phyloP scores from a whole-genome alignment of 2,329 filamentous ascomycete species.

The Epichloe elymi region DNA sequence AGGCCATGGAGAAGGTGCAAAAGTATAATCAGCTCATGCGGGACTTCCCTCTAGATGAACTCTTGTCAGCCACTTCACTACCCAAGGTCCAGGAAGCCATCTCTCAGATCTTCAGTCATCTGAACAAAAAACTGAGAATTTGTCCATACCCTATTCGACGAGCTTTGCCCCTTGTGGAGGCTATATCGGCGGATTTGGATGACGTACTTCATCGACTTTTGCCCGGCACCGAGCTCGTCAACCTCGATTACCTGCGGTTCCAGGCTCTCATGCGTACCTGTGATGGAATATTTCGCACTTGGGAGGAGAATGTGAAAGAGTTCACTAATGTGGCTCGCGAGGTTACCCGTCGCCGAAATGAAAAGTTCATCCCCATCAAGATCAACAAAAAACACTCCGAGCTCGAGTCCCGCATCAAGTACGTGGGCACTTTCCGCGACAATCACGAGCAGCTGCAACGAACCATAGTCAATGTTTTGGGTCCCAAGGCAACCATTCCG shows the following conservation, averaged over 20 bases:
- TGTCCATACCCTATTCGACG: constrained; percentile 90
- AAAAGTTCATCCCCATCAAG: constrained; percentile 98
- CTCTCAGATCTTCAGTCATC: constrained; percentile 76
- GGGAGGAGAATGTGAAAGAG: constrained; percentile 94
- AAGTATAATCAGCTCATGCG: constrained; percentile 99
- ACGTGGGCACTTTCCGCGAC: constrained; percentile 86
- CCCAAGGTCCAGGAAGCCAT: constrained; percentile 82
- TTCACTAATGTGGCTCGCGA: constrained; percentile 97
- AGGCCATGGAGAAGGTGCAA: constrained; percentile 89
- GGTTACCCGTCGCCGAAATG: constrained; percentile 81
- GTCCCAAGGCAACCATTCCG: constrained; percentile 51
- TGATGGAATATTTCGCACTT: constrained; percentile 75
- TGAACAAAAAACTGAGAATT: constrained; percentile 96
- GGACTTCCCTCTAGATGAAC: constrained; percentile 90
- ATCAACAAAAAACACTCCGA: constrained; percentile 81
- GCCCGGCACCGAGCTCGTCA: constrained; percentile 76
- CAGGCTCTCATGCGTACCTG: constrained; percentile 70
- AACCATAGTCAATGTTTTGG: constrained; percentile 94
- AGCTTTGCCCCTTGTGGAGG: constrained; percentile 87
- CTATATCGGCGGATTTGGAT: constrained; percentile 88
- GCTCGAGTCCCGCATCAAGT: constrained; percentile 81
- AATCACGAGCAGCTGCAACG: constrained; percentile 96
- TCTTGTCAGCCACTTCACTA: constrained; percentile 82
- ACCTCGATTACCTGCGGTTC: constrained; percentile 87
- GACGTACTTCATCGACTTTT: constrained; percentile 74